These are phyloP conservation scores for Phytopythium cucurbitacearum DNA, from an alignment of 352 stramenopile species.

Conservation along the genomic window DNA sequence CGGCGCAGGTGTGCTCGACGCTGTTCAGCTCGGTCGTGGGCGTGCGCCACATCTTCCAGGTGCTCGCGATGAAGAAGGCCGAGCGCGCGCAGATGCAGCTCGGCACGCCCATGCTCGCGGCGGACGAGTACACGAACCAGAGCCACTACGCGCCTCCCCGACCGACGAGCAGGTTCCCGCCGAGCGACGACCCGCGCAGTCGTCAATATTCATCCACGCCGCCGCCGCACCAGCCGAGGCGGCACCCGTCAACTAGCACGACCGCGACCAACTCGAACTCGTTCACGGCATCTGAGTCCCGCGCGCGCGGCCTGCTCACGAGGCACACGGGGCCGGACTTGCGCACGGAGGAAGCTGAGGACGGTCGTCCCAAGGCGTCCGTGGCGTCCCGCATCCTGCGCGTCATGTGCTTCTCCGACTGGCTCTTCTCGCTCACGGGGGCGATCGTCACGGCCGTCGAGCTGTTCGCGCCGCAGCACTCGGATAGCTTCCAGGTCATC, in stretches of 20 bases:
- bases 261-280: slow-evolving; percentile 22
- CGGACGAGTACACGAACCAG: slow-evolving; percentile 7
- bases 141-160: background rate
- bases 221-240: slow-evolving; percentile 6
- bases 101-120: slow-evolving; percentile 32
- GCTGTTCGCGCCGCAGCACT: slow-evolving; percentile 27
- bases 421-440: slow-evolving; percentile 64
- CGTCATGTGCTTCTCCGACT: slow-evolving; percentile 66
- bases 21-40: slow-evolving; percentile 65
- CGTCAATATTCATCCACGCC: slow-evolving; percentile 6
- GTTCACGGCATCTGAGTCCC: slow-evolving; percentile 21
- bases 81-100: slow-evolving; percentile 16
- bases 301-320: slow-evolving; percentile 15
- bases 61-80: slow-evolving; percentile 31
- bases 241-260: slow-evolving; percentile 12
- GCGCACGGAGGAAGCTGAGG: slow-evolving; percentile 25
- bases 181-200: too few species aligned
- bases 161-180: background rate
- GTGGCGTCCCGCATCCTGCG: slow-evolving; percentile 62
- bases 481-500: slow-evolving; percentile 47
- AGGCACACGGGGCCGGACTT: slow-evolving; percentile 16
- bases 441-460: slow-evolving; percentile 47
- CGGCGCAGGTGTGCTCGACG: slow-evolving; percentile 62
- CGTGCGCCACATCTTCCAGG: slow-evolving; percentile 54
- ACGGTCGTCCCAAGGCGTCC: slow-evolving; percentile 31